phyloP scores from a whole-genome alignment of 179 eudicot genomes.

The Gypsophila paniculata region DNA sequence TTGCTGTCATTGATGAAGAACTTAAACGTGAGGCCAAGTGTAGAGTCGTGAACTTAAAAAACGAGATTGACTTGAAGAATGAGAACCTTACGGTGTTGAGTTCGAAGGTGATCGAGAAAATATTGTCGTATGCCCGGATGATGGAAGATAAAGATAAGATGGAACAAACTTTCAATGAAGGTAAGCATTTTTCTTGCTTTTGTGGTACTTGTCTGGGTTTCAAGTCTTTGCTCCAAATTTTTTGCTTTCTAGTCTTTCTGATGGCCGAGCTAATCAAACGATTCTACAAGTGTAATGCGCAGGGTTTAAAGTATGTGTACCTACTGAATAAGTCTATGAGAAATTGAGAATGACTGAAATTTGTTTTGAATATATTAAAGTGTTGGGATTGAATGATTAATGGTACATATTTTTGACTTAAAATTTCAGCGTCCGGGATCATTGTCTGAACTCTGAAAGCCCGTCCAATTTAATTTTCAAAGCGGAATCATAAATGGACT shows the following conservation, averaged over 20 bases:
- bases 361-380: neutral
- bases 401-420: neutral
- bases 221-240: neutral
- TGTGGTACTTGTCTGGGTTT: neutral
- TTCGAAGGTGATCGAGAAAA: conserved; percentile 35
- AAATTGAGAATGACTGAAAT: no score
- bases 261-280: no score
- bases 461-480: neutral
- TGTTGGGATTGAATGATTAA: neutral
- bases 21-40: conserved; percentile 35
- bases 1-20: conserved; percentile 37
- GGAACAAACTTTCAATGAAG: conserved; percentile 42
- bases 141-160: conserved; percentile 46
- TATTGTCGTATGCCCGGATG: conserved; percentile 33
- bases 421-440: neutral
- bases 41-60: conserved; percentile 35
- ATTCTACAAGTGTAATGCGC: neutral
- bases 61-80: conserved; percentile 44
- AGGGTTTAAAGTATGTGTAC: neutral
- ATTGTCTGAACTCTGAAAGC: neutral
- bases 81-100: conserved; percentile 38
- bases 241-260: neutral
- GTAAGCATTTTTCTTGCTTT: conserved; percentile 27
- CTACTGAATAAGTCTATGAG: no score
- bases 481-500: neutral